Evolutionary conservation across 441 rosid genomes (phyloP).

Genomic region (Brassica balearica): DNA sequence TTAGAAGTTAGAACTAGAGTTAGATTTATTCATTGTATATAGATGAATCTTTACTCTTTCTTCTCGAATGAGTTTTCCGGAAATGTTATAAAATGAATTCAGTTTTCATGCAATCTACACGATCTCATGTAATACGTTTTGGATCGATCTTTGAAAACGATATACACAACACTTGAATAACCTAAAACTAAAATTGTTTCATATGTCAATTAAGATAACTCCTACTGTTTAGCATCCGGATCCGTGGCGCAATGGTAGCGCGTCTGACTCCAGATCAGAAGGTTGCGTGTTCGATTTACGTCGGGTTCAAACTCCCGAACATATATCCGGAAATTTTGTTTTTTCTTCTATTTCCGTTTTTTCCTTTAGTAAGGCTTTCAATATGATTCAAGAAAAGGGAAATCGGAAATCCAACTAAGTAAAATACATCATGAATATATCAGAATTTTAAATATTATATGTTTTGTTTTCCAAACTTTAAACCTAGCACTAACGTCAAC

Average conservation of each 20-base stretch:
- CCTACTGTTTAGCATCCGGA: constrained; percentile 42
- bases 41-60: constrained; percentile 8
- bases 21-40: constrained; percentile 30
- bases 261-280: constrained; percentile 99
- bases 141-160: neutral
- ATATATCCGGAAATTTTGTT: neutral
- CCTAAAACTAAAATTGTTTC: neutral
- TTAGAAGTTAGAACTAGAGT: neutral
- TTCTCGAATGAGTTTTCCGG: constrained; percentile 18
- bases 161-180: neutral
- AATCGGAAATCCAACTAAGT: too few relatives aligned
- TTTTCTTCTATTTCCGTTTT: neutral
- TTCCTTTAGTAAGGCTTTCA: too few relatives aligned
- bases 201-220: neutral
- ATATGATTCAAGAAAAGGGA: too few relatives aligned
- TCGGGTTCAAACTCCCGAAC: constrained; percentile 69
- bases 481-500: too few relatives aligned
- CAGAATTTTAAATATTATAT: too few relatives aligned
- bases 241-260: constrained; percentile 99
- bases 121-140: neutral
- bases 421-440: too few relatives aligned
- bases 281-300: constrained; percentile 99
- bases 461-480: too few relatives aligned
- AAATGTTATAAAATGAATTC: neutral
- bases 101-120: neutral